Base-by-base conservation (phyloP, 345 rosid genomes). In the Euphorbia peplus region DNA sequence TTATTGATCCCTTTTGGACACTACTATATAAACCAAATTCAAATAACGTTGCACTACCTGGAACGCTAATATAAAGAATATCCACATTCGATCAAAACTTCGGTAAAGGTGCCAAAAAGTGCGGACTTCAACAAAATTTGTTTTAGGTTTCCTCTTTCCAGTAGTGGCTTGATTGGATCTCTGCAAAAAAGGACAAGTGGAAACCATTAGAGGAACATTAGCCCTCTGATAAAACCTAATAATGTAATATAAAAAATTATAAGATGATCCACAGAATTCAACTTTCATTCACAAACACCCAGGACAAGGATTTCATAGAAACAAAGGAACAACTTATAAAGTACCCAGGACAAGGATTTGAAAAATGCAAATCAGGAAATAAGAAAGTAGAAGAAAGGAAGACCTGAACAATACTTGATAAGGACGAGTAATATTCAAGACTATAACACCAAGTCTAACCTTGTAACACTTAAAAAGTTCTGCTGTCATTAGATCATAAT, bases 71-170 rank as follows among this genome's bases (percentile, higher is more conserved):
- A 83, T 72, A 73, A 91, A 72, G 83, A 95, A 95, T 80, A 95
- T 90, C 99, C 99, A 95, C 99, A 90, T 87, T 41, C 99, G 87
- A 66, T 95, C 99, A 68, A 95, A 95, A 81, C 93, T 92, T 78
- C 99, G 82, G 75, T 72, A 95, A 8, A 95, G 90, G 81, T 95
- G 90, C 90, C 87, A 88, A 85, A 95, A 95, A 4, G 99, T 92
- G 29, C 97, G 96, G 70, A 85, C 90, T 88, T 95, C 99, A 67
- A 95, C 99, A 87, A 95, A 95, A 81, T 92, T 91, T 56, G 97
- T 88, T 82, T 95, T 95, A 59, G 99, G 95, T 79, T 87, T 86
- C 74, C 75, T 78, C 84, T 84, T 88, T 55, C 88, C 84, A 35
- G 29, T 30, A 46, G 72, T 12, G 6, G 69, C 74, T 81, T 77